These are phyloP conservation scores for Globisporangium iwayamae DNA, from an alignment of 352 stramenopile genomes.

Conservation along the genomic window DNA sequence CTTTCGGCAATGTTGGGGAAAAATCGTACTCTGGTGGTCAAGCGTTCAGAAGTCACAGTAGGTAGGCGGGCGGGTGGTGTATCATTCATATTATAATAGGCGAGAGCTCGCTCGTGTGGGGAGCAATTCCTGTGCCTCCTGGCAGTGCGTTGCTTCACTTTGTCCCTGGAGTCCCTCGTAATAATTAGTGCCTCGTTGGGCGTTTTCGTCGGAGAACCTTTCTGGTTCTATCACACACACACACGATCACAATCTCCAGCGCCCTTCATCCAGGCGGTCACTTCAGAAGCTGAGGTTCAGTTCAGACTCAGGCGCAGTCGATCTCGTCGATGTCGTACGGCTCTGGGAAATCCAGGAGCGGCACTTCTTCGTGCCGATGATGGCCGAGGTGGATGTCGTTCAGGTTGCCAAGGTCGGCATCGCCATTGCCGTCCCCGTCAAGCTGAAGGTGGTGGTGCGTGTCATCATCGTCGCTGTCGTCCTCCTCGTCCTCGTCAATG, in stretches of 20 bases:
- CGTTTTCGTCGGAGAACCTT: neutral
- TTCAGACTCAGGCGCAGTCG: conserved; percentile 29
- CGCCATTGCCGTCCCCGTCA: conserved; percentile 1
- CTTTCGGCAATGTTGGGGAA: neutral
- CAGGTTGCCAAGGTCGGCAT: neutral
- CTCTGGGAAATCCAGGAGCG: conserved; percentile 48
- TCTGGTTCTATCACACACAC: too few relatives aligned
- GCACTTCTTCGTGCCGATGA: conserved; percentile 30
- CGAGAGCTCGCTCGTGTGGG: neutral
- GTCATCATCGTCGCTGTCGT: conserved; percentile 31
- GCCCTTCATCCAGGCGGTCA: too few relatives aligned
- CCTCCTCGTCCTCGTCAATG: conserved; percentile 53
- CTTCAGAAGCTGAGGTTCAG: neutral
- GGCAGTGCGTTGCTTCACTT: neutral
- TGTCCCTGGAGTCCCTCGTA: conserved; percentile 5
- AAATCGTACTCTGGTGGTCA: neutral
- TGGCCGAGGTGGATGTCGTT: conserved; percentile 9
- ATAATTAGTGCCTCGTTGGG: conserved; percentile 13
- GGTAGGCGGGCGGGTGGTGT: neutral
- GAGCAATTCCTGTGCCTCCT: neutral
- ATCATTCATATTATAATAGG: conserved; percentile 10
- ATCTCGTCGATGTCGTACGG: conserved; percentile 41
- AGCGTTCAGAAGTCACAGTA: neutral
- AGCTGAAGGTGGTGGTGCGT: neutral
- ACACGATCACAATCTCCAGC: too few relatives aligned